phyloP scores from a whole-genome alignment of 2,329 filamentous ascomycete species.

The Fusarium fracticaudum region DNA sequence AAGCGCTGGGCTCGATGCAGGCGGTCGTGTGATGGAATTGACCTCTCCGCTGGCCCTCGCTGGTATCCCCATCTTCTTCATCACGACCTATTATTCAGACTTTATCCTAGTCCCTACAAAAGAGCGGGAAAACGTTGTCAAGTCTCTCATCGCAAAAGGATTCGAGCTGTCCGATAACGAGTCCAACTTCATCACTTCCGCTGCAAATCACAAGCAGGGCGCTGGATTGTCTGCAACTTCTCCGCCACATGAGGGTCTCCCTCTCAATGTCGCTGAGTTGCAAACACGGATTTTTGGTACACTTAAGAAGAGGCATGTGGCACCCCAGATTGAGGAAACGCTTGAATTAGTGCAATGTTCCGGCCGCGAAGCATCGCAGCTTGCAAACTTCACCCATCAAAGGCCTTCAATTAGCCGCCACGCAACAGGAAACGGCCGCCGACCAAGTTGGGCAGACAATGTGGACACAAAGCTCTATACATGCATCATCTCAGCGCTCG shows the following conservation, averaged over 20 bases:
- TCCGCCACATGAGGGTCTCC: conserved; percentile 76
- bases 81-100: conserved; percentile 97
- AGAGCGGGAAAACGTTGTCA: conserved; percentile 77
- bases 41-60: conserved; percentile 91
- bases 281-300: conserved; percentile 84
- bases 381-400: conserved; percentile 51
- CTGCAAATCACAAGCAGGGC: conserved; percentile 48
- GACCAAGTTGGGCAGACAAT: conserved; percentile 64
- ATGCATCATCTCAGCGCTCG: conserved; percentile 68
- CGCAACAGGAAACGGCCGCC: conserved; percentile 48
- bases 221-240: conserved; percentile 51
- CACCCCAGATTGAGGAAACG: conserved; percentile 73
- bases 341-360: conserved; percentile 86
- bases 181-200: conserved; percentile 71
- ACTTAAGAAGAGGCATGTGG: conserved; percentile 80
- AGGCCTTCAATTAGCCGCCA: conserved; percentile 50
- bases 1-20: conserved; percentile 89
- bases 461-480: conserved; percentile 72
- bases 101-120: conserved; percentile 90
- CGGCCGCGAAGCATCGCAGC: conserved; percentile 62
- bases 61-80: conserved; percentile 97
- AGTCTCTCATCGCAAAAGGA: conserved; percentile 79
- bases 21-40: conserved; percentile 88
- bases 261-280: conserved; percentile 80
- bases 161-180: conserved; percentile 84